A percentile compares a stretch with the other conserved stretches of the same genome.
Conservation (phyloP, 1,139 yeast species). For the Blastobotrys aristatus region DNA sequence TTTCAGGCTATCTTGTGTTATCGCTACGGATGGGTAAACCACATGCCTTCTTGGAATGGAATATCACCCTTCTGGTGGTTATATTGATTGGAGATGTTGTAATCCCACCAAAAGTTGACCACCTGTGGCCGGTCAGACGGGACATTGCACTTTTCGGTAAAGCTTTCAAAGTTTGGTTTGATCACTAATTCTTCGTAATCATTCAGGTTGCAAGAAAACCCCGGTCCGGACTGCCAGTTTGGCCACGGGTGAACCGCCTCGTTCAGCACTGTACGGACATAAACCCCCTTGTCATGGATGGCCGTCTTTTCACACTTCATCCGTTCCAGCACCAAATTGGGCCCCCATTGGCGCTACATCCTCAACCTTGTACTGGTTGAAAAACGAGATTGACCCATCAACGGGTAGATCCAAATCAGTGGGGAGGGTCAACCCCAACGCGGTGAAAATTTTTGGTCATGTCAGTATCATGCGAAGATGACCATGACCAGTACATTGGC, state of each 20-base stretch:
- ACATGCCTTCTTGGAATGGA: slow-evolving; percentile 1
- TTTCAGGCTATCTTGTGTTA: too few species aligned
- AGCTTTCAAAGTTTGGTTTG: slow-evolving; percentile 15
- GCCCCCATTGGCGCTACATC: slow-evolving; percentile 51
- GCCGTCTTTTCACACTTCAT: slow-evolving; percentile 41
- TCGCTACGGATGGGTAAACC: too few species aligned
- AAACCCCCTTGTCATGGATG: slow-evolving; percentile 36
- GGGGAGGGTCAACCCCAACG: slow-evolving; percentile 41
- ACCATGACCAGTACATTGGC: slow-evolving; percentile 32
- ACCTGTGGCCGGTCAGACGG: slow-evolving; percentile 27
- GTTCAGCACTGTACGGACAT: slow-evolving; percentile 48
- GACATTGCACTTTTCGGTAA: slow-evolving; percentile 24
- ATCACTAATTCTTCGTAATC: slow-evolving; percentile 32
- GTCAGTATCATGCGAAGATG: slow-evolving; percentile 53
- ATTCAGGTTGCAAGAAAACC: slow-evolving; percentile 28
- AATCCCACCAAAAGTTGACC: slow-evolving; percentile 33
- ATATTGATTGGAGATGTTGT: slow-evolving; percentile 2
- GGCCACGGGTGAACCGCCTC: slow-evolving; percentile 54
- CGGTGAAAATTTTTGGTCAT: slow-evolving; percentile 41
- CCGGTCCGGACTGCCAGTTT: slow-evolving; percentile 48
- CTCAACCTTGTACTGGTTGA: slow-evolving; percentile 25
- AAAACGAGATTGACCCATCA: slow-evolving; percentile 37
- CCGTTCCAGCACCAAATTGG: slow-evolving; percentile 47
- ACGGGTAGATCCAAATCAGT: slow-evolving; percentile 3
- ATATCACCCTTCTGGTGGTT: not conserved